phyloP scores from a whole-genome alignment of 2,329 filamentous ascomycete genomes.

The Alternaria rosae region DNA sequence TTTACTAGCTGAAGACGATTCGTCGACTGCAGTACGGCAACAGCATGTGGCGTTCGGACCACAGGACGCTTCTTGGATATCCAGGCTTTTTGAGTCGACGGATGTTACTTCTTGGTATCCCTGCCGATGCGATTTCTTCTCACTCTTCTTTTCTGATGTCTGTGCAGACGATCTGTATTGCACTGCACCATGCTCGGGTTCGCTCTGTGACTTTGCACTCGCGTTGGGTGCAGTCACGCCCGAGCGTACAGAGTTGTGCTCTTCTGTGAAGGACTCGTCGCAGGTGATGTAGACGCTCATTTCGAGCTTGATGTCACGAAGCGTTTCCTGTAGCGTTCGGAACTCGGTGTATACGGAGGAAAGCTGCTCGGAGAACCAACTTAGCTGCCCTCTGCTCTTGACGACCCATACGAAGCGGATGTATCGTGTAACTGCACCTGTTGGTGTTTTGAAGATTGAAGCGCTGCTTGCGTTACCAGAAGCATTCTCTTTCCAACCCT shows the following conservation, averaged over 20 bases:
- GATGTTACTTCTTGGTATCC: constrained; percentile 32
- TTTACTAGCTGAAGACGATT: constrained; percentile 38
- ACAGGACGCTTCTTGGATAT: constrained; percentile 34
- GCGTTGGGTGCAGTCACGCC: constrained; percentile 29
- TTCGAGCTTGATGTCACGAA: constrained; percentile 56
- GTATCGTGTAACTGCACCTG: constrained; percentile 54
- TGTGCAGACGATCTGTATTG: constrained; percentile 25
- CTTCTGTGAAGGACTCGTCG: constrained; percentile 57
- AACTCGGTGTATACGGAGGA: constrained; percentile 55
- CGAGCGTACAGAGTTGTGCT: constrained; percentile 44
- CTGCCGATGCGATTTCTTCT: constrained; percentile 18
- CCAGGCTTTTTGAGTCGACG: constrained; percentile 7
- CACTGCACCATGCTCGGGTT: constrained; percentile 22
- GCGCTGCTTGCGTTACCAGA: constrained; percentile 2
- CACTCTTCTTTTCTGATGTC: constrained; percentile 20
- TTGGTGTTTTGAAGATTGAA: constrained; percentile 28
- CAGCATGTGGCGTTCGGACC: constrained; percentile 53
- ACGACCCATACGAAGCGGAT: constrained; percentile 67
- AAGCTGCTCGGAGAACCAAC: constrained; percentile 63
- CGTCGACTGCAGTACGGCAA: constrained; percentile 58
- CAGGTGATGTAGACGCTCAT: constrained; percentile 65
- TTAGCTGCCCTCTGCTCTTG: constrained; percentile 60
- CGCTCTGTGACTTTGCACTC: neutral
- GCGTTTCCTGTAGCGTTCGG: constrained; percentile 46
- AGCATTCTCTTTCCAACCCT: constrained; percentile 52